Base-by-base conservation (phyloP, 202 grass and related monocot genomes). In the Carex sylvatica region DNA sequence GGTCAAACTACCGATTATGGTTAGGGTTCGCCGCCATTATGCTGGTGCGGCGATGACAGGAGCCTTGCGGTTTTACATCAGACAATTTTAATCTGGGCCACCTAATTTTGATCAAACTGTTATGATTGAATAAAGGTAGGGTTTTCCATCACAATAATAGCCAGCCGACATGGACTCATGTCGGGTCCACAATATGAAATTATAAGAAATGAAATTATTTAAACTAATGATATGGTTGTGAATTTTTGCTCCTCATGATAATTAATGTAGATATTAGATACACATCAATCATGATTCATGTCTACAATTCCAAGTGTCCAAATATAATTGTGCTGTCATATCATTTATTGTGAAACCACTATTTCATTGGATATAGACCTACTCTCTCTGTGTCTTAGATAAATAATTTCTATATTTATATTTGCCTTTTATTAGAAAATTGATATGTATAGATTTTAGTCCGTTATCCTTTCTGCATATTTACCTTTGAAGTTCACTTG, bases 361-460 rank as follows among this genome's bases (percentile, higher is more conserved):
- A 42, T 72, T 72, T 72, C 68, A 42, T 8, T 51, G 6, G 79
- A 81, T 33, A 65, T 23, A 28, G 5, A 18, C 10, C 38, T 9
- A 51, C 79, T 60, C 59, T 12, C 7, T 16, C 4, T 54, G 9
- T 26, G 6, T 31, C 77, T 31, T 10, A 65, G 52, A 81, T 52
- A 65, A 81, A 46, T 23, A 80, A 23, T 46, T 63, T 63, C 18
- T 67, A 66, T 65, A 3, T 52, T 64, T 28, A 9, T 16, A 12
- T 66, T 42, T 81, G n/a, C 11, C 42, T 51, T 28, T 81, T 80
- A 38, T 80, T 80, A 63, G 36, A 80, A 80, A 59, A 42, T 80
- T 80, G 19, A 38, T 62, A 74, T 53, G 42, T 74, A 74, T 53
- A 74, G 70, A 74, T 26, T 51, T 23, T 42, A 11, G 22, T 20